Base-by-base conservation (phyloP, 116 monocot species). In the Posidonia oceanica region DNA sequence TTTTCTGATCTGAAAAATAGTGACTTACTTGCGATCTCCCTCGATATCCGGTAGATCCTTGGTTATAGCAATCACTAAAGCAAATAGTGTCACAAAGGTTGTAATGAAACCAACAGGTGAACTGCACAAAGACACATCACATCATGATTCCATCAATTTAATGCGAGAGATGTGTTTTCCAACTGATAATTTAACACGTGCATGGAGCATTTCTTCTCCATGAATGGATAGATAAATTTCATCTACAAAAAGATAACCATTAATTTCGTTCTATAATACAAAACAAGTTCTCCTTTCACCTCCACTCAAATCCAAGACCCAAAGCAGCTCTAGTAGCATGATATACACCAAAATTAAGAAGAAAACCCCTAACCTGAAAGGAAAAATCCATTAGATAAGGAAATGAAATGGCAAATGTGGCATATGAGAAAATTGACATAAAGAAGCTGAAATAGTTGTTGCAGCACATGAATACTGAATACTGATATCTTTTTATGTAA, bases 291-390 rank as follows among this genome's bases (percentile, higher is more conserved):
- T 48, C 48, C 8, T 77, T 59, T 81, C 78, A 97, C 97, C 89
- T 93, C 93, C 98, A 98, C 65, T 77, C 78, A 78, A 98, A 98
- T 71, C 82, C 37, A 72, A 98, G 90, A 61, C 98, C 97, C 67
- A 98, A 68, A 54, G 93, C 93, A 72, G 93, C 85, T 83, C 85
- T 90, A 22, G 98, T 98, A 23, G 98, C 98, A 84, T 98, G 86
- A 73, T 98, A 98, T 64, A 98, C 98, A 82, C 98, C 98, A 90
- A 98, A 98, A 77, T 98, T 98, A 52, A 98, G 93, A 78, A 98
- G 93, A 79, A 93, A 98, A 61, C 97, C 97, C 74, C 93, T 84
- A 4, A 98, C 97, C 97, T 97, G 80, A 69, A 68, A 48, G 23
- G 5, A 42, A 42, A 15, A 15, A 36, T 3, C 61, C 18, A 61